A percentile compares a stretch with the other conserved stretches of the same genome.
These are phyloP conservation scores for Nakazawaea populi DNA, from an alignment of 805 yeast genomes.

Conservation along the genomic window DNA sequence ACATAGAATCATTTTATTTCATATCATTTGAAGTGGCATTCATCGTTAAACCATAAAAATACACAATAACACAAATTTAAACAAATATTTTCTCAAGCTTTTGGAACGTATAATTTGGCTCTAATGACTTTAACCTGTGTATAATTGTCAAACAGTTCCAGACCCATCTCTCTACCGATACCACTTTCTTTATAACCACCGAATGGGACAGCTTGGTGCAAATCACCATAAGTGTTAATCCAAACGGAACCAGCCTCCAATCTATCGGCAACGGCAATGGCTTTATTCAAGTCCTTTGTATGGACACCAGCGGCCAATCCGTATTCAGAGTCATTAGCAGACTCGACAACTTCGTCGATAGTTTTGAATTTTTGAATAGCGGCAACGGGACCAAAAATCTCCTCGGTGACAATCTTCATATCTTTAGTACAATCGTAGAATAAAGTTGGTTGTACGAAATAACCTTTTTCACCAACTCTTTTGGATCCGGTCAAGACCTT, in stretches of 20 bases:
- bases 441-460: constrained; percentile 66
- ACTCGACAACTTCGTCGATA: constrained; percentile 56
- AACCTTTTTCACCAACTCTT: constrained; percentile 59
- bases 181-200: constrained; percentile 81
- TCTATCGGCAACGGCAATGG: constrained; percentile 55
- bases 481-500: constrained; percentile 67
- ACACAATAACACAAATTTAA: too few relatives aligned
- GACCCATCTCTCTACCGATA: constrained; percentile 83
- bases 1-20: too few relatives aligned
- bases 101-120: constrained; percentile 18
- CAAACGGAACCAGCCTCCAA: constrained; percentile 72
- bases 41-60: too few relatives aligned
- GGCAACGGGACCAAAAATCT: constrained; percentile 78
- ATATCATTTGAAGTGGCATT: too few relatives aligned
- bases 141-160: constrained; percentile 69
- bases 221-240: constrained; percentile 76
- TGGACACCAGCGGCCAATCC: constrained; percentile 82
- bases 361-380: constrained; percentile 62
- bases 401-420: constrained; percentile 61
- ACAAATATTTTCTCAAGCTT: not conserved
- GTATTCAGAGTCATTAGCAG: constrained; percentile 65
- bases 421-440: constrained; percentile 60
- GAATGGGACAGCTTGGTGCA: constrained; percentile 70
- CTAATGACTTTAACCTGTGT: constrained; percentile 73
- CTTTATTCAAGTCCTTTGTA: constrained; percentile 55